Conservation (phyloP, 257 asterid genomes). For the Nicotiana otophora region DNA sequence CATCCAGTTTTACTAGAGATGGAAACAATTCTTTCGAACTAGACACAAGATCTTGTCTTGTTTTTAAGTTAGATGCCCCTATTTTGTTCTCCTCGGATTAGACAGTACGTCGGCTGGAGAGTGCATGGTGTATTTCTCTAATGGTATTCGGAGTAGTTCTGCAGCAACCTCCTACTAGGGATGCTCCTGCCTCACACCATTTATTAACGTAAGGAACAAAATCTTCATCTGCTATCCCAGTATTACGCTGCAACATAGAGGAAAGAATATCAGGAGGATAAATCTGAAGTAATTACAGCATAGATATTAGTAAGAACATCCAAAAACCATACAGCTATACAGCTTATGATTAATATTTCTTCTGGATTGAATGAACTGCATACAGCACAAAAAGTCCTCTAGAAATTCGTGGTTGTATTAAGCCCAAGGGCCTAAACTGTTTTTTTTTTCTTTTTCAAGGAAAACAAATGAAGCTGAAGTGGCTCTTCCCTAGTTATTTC, state of each 20-base stretch:
- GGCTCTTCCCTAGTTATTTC: neutral
- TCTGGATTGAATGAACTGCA: neutral
- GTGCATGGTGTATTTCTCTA: constrained; percentile 43
- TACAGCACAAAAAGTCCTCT: neutral
- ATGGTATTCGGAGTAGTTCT: constrained; percentile 83
- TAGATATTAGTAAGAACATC: neutral
- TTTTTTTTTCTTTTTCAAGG: neutral
- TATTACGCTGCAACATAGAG: constrained; percentile 54
- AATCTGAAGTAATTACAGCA: neutral
- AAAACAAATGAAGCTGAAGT: neutral
- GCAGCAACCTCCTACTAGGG: constrained; percentile 91
- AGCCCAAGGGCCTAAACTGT: neutral
- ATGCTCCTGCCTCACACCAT: constrained; percentile 86
- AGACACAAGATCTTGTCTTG: neutral
- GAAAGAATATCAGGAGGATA: neutral
- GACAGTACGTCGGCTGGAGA: constrained; percentile 15
- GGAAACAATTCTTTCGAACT: neutral
- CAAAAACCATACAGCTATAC: neutral
- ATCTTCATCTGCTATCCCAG: constrained; percentile 66
- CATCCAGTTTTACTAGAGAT: neutral
- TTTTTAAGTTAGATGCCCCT: neutral
- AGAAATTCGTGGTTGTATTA: neutral
- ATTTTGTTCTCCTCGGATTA: neutral
- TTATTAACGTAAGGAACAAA: constrained; percentile 65
- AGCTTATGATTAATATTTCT: neutral